Evolutionary conservation across 1,284 basidiomycete species (phyloP), one percentile per base, ranked within the genome.

Genomic region (Rhodotorula mucilaginosa): DNA sequence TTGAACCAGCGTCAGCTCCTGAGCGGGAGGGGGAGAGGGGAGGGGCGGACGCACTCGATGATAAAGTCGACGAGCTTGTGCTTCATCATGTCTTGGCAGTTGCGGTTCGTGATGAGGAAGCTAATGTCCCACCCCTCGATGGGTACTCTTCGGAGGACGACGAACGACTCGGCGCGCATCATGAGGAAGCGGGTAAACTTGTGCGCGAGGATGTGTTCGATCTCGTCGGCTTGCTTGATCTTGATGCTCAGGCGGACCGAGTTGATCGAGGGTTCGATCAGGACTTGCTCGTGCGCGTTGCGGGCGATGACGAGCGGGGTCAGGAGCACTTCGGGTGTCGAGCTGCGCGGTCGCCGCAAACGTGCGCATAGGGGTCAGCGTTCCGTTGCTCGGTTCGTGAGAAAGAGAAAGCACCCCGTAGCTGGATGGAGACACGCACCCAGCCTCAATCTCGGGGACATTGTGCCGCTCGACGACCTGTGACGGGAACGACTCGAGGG

Each of bases 1-100:
- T 16, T 18, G 19, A 7, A 16, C 16, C 47, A 21, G 47, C 6
- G 18, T 31, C 46, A 58, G 57, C 10, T 5, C 4, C 6, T 34
- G 34, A 6, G 34, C 3, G 6, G n/a, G 23, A 47, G 2, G 23
- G 46, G 31, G 54, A 23, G 16, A 62, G 47, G 5, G 26, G 29
- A 18, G 2, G 34, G 21, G 5, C 26, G 6, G 48, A 78, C 78
- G 58, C 76, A 93, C 90, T 99, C 93, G 77, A 98, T 97, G 83
- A 99, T 97, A 83, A 99, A 99, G 83, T 99, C 97, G 58, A 99
- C 97, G 67, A 99, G 90, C 84, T 98, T 99, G 83, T 99, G 95
- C 84, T 99, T 99, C 77, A 98, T 85, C 94, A 99, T 97, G 4
- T 91, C 92, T 81, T 99, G 96, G 34, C 93, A 88, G 81, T 99